Evolutionary conservation across 257 asterid species (phyloP).

Genomic region (Lycium ferocissimum): DNA sequence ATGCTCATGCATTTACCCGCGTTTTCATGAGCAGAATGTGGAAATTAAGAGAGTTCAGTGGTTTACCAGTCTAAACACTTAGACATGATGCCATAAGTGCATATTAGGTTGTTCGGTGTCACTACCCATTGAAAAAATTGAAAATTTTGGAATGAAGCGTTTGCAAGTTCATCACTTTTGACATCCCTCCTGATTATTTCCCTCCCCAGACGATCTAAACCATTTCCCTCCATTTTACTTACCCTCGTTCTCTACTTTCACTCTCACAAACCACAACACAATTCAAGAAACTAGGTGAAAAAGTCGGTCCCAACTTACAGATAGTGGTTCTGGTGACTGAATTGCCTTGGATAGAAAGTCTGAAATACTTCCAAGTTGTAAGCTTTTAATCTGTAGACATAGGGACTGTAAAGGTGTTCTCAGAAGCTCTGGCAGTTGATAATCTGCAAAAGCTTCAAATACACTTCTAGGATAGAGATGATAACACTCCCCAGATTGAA

Average conservation of each 20-base stretch:
- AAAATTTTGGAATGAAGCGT: neutral
- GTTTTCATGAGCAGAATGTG: neutral
- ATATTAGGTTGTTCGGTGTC: conserved; percentile 22
- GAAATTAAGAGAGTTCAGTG: neutral
- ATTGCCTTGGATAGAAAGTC: conserved; percentile 88
- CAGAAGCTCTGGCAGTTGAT: conserved; percentile 94
- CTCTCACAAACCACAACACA: conserved; percentile 8
- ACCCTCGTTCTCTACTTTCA: conserved; percentile 3
- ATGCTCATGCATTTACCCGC: neutral
- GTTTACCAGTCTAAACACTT: neutral
- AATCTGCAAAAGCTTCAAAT: conserved; percentile 85
- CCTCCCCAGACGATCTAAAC: neutral
- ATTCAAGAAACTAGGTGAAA: conserved; percentile 5
- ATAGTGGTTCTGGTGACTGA: conserved; percentile 86
- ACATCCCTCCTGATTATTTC: neutral
- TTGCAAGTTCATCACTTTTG: conserved; percentile 10
- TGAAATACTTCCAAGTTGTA: conserved; percentile 88
- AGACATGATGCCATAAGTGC: conserved; percentile 1
- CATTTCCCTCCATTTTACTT: neutral
- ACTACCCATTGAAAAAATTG: neutral
- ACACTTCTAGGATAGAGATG: conserved; percentile 94
- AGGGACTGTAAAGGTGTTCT: conserved; percentile 97
- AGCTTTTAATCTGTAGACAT: conserved; percentile 92
- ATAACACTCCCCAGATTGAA: conserved; percentile 96
- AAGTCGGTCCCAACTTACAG: conserved; percentile 57